Evolutionary conservation across 371 early-diverging fungal species (phyloP).

Genomic region (Lichtheimia corymbifera): DNA sequence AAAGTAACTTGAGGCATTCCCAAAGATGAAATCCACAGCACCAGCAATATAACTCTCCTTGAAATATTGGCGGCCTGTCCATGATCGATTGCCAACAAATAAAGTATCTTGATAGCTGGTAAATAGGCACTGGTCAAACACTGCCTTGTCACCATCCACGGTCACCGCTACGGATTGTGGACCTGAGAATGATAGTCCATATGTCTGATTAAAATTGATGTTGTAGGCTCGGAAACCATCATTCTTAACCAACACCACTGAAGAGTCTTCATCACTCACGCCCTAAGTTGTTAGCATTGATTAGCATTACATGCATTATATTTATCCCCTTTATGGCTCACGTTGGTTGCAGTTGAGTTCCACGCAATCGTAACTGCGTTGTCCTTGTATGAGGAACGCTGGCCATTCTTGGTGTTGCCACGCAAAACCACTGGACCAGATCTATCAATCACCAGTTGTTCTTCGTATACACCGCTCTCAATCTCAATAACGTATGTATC

Average conservation of each 20-base stretch:
- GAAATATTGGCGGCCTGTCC: slow-evolving; percentile 22
- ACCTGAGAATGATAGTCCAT: slow-evolving; percentile 10
- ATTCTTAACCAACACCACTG: slow-evolving; percentile 7
- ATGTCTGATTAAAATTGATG: slow-evolving; percentile 6
- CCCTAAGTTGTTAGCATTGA: background rate
- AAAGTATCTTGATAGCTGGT: slow-evolving; percentile 40
- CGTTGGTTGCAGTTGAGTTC: slow-evolving; percentile 2
- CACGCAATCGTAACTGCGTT: slow-evolving; percentile 16
- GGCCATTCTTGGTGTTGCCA: slow-evolving; percentile 4
- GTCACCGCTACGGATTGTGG: slow-evolving; percentile 15
- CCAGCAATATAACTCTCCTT: slow-evolving; percentile 34
- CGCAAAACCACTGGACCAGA: slow-evolving; percentile 15
- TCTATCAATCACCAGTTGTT: slow-evolving; percentile 13
- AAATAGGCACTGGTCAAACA: slow-evolving; percentile 24
- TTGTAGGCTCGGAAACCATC: slow-evolving; percentile 8
- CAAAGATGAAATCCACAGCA: slow-evolving; percentile 38
- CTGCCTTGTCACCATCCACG: slow-evolving; percentile 6
- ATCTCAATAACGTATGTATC: slow-evolving; percentile 15
- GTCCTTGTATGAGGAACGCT: slow-evolving; percentile 14
- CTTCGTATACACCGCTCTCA: slow-evolving; percentile 20
- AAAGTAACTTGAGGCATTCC: slow-evolving; percentile 25
- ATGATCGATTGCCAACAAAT: slow-evolving; percentile 21
- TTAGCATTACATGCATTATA: background rate
- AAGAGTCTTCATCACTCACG: slow-evolving; percentile 6
- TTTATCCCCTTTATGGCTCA: background rate